phyloP scores from a whole-genome alignment of 164 flowering plant species.

The Litsea cubeba region DNA sequence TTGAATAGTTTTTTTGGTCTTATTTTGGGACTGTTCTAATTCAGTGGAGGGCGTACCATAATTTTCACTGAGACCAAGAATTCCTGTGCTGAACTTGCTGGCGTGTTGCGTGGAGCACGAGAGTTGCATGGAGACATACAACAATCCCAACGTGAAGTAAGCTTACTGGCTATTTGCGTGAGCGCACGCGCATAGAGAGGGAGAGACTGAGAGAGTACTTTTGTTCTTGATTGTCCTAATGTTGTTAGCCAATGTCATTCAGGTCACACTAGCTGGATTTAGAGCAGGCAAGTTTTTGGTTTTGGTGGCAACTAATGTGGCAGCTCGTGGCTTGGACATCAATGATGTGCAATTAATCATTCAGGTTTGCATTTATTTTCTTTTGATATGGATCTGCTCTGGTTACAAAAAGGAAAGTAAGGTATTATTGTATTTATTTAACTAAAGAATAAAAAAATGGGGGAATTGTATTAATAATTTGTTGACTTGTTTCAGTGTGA shows the following conservation, averaged over 20 bases:
- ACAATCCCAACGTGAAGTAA: constrained; percentile 79
- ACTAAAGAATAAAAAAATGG: not conserved
- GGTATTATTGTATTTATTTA: not conserved
- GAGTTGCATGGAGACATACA: constrained; percentile 95
- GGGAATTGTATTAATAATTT: not conserved
- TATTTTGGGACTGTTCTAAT: constrained; percentile 1
- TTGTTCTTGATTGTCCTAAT: too few species aligned
- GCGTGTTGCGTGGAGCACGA: constrained; percentile 67
- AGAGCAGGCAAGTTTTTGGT: constrained; percentile 80
- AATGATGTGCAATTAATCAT: constrained; percentile 92
- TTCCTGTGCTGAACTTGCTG: constrained; percentile 71
- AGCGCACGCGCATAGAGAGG: not conserved
- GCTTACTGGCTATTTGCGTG: not conserved
- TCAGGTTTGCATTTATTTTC: constrained; percentile 45
- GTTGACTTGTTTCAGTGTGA: constrained; percentile 60
- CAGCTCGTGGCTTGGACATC: constrained; percentile 94
- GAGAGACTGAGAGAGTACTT: too few species aligned
- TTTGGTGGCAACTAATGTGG: constrained; percentile 94
- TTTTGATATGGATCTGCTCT: not conserved
- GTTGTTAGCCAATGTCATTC: constrained; percentile 3
- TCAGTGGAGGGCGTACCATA: constrained; percentile 84
- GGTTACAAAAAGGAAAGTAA: not conserved
- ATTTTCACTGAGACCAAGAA: constrained; percentile 87
- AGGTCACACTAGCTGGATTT: constrained; percentile 88
- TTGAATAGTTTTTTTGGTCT: not conserved